These are phyloP conservation scores for Pichia membranifaciens DNA, from an alignment of 805 yeast species.

Conservation along the genomic window DNA sequence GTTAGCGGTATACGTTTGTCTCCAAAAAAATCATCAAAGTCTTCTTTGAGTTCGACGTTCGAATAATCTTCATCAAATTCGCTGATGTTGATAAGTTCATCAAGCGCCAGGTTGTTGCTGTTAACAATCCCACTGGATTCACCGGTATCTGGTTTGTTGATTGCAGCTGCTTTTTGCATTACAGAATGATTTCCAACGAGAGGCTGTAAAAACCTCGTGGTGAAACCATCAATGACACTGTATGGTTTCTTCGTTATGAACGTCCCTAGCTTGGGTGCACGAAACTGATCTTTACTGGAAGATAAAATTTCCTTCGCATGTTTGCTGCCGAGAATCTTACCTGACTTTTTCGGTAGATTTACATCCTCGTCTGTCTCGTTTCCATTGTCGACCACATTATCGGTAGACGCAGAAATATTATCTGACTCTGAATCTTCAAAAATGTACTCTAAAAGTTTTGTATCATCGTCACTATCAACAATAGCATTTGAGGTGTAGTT, in stretches of 20 bases:
- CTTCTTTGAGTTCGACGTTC: conserved; percentile 6
- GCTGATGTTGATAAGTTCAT: conserved; percentile 82
- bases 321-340: conserved; percentile 61
- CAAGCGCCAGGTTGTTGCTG: conserved; percentile 35
- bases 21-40: conserved; percentile 13
- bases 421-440: conserved; percentile 34
- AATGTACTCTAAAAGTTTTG: conserved; percentile 70
- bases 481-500: conserved; percentile 14
- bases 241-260: conserved; percentile 84
- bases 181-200: conserved; percentile 23
- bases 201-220: conserved; percentile 75
- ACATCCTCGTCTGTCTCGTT: conserved; percentile 94
- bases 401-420: conserved; percentile 19
- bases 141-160: conserved; percentile 1
- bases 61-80: conserved; percentile 58
- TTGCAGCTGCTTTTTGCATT: conserved; percentile 20
- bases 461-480: conserved; percentile 37
- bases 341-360: conserved; percentile 67
- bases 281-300: conserved; percentile 72
- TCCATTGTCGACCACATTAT: conserved; percentile 45
- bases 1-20: conserved; percentile 67
- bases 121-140: not conserved
- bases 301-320: conserved; percentile 93
- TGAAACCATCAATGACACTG: conserved; percentile 90
- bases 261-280: conserved; percentile 90